Conservation (phyloP, 2,329 filamentous ascomycete species). For the Magnaporthiopsis rhizophila region DNA sequence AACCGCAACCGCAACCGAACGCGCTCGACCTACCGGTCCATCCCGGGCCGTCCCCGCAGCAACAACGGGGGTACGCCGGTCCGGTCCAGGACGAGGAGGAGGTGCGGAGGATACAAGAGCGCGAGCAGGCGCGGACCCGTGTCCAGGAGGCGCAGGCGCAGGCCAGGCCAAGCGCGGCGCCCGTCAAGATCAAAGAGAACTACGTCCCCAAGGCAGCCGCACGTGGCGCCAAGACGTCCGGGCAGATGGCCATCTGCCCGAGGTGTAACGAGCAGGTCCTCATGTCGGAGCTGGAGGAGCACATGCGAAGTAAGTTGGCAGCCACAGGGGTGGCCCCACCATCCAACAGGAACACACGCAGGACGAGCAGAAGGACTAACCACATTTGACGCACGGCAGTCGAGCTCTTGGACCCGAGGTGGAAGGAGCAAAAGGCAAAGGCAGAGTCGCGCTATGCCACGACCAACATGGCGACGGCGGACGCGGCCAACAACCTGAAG, state of each 20-base stretch:
- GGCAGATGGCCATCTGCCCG: conserved; percentile 71
- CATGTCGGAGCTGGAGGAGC: conserved; percentile 77
- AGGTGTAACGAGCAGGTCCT: conserved; percentile 91
- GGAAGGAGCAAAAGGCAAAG: conserved; percentile 93
- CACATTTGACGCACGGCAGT: conserved; percentile 38
- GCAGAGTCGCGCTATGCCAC: conserved; percentile 76
- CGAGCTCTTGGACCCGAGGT: conserved; percentile 84
- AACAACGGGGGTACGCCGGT: background rate
- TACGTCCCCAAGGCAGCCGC: conserved; percentile 81
- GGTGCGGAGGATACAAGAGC: conserved; percentile 53
- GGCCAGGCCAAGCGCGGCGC: conserved; percentile 56
- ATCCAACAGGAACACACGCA: background rate
- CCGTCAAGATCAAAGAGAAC: conserved; percentile 88
- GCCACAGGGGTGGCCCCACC: background rate
- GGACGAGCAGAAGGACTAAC: background rate
- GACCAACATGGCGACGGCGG: conserved; percentile 76
- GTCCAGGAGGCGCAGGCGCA: conserved; percentile 74
- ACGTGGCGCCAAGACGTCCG: conserved; percentile 44
- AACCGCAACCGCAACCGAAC: conserved; percentile 22
- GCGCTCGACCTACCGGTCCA: conserved; percentile 37
- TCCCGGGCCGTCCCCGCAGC: conserved; percentile 30
- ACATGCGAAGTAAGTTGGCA: conserved; percentile 68
- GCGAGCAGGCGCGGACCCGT: conserved; percentile 50
- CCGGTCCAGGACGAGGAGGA: conserved; percentile 50
- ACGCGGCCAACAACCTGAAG: conserved; percentile 92